phyloP scores from a whole-genome alignment of 306 rosid species.

The Inga oerstediana region DNA sequence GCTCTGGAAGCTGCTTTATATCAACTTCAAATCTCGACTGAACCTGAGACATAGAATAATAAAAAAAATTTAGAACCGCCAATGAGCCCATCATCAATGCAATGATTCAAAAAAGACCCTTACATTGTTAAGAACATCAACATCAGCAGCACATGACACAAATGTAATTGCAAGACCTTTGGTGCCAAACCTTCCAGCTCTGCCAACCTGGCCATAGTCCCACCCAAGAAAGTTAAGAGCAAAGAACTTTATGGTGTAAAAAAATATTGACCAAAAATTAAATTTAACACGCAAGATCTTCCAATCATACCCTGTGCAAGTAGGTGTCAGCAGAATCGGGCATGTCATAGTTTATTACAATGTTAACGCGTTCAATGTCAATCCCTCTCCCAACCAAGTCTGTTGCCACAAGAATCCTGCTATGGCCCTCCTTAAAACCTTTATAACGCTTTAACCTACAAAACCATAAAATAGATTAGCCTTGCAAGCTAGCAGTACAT shows the following conservation, averaged over 20 bases:
- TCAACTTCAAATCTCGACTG: slow-evolving; percentile 89
- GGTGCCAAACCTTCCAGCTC: slow-evolving; percentile 99
- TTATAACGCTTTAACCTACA: slow-evolving; percentile 81
- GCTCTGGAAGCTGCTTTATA: slow-evolving; percentile 89
- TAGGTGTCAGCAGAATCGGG: slow-evolving; percentile 99
- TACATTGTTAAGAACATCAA: slow-evolving; percentile 96
- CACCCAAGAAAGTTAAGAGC: background rate
- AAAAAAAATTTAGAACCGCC: slow-evolving; percentile 13
- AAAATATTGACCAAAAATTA: background rate
- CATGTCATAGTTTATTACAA: slow-evolving; percentile 97
- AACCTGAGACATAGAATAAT: slow-evolving; percentile 51
- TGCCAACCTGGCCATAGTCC: slow-evolving; percentile 67
- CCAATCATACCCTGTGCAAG: slow-evolving; percentile 79
- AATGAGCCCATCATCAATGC: background rate
- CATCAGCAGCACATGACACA: slow-evolving; percentile 87
- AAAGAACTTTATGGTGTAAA: background rate
- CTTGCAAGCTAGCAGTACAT: background rate
- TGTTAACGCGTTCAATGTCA: slow-evolving; percentile 96
- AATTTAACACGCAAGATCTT: background rate
- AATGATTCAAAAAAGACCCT: background rate
- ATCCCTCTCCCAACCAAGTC: slow-evolving; percentile 99
- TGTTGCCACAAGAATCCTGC: slow-evolving; percentile 96
- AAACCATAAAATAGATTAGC: slow-evolving; percentile 9
- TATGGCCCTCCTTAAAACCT: slow-evolving; percentile 97
- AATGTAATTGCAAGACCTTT: slow-evolving; percentile 99